Evolutionary conservation across 2,329 filamentous ascomycete species (phyloP), one percentile per base, ranked within the genome.

Genomic region (Fusarium verticillioides): DNA sequence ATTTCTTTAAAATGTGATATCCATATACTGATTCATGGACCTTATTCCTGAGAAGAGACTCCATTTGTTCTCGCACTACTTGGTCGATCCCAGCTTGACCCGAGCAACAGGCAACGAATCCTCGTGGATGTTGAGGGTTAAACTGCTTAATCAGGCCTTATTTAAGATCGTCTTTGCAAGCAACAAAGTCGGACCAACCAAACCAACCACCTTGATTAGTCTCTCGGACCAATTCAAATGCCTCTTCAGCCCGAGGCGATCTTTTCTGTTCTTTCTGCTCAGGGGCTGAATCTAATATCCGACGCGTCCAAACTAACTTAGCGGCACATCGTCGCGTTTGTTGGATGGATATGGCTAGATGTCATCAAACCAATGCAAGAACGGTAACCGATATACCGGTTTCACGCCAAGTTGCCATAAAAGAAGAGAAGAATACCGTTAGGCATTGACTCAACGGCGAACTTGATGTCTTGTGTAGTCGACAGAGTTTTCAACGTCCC

Each of bases 221-320:
- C 60, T 65, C 58, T 54, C 57, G 49, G 36, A 23, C 39, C 54
- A 70, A 60, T 52, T 63, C 54, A 58, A 60, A 52, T 63, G 67
- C 47, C 67, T 69, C 64, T 52, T 73, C 53, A 34, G 49, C 49
- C 42, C 47, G 46, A 70, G 70, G 13, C 60, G 44, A 69, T 60
- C 60, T 54, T 70, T 69, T 59, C 54, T 70, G 47, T 67, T 46
- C 62, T 50, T 60, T 63, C 43, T 30, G 30, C 16, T 72, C 63
- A 74, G 71, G 71, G 71, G 71, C 60, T 72, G 63, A 65, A 60
- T 37, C 56, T 56, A 62, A 52, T 54, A 59, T 42, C 42, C 57
- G 36, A 72, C 56, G 57, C 56, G 60, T 42, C 42, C 21, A 64
- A 34, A 44, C 54, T 73, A 50, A 50, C 47, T 23, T 50, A 74